Evolutionary conservation across 1,284 basidiomycete species (phyloP).

Genomic region (Sanguinoderma infundibulare): DNA sequence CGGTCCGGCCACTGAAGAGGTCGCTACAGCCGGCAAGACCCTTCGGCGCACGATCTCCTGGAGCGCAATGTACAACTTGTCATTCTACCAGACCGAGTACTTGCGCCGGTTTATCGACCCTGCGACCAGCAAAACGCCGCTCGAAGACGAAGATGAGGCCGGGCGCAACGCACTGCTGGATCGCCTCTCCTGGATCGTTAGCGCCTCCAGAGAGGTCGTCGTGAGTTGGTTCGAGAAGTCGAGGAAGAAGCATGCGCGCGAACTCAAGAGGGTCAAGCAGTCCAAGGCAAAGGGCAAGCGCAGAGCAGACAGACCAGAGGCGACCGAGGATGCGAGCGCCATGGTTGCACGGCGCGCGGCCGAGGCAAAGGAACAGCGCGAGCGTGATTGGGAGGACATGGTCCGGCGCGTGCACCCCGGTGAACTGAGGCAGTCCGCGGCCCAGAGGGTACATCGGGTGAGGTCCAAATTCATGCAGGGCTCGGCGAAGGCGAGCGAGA

Average conservation of each 20-base stretch:
- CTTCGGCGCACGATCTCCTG: slow-evolving; percentile 62
- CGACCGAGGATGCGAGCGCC: slow-evolving; percentile 52
- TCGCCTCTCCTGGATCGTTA: slow-evolving; percentile 56
- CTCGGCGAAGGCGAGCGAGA: slow-evolving; percentile 49
- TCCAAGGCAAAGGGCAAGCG: slow-evolving; percentile 30
- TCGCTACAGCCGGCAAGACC: slow-evolving; percentile 40
- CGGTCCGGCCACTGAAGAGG: slow-evolving; percentile 9
- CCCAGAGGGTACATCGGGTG: slow-evolving; percentile 55
- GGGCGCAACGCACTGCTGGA: slow-evolving; percentile 40
- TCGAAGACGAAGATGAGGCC: slow-evolving; percentile 49
- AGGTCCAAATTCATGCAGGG: slow-evolving; percentile 59
- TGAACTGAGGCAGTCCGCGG: slow-evolving; percentile 50
- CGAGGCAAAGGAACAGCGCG: slow-evolving; percentile 57
- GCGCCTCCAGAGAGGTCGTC: slow-evolving; percentile 59
- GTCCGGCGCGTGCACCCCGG: slow-evolving; percentile 57
- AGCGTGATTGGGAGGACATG: slow-evolving; percentile 66
- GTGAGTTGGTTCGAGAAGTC: slow-evolving; percentile 47
- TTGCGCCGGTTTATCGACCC: slow-evolving; percentile 54
- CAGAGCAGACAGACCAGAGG: slow-evolving; percentile 64
- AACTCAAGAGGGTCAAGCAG: slow-evolving; percentile 46
- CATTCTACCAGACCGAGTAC: slow-evolving; percentile 71
- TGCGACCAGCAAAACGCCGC: slow-evolving; percentile 48
- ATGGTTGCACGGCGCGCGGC: slow-evolving; percentile 60
- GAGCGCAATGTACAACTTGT: slow-evolving; percentile 61
- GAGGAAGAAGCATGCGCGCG: slow-evolving; percentile 44